Percentiles rank a stretch among this genome's conserved stretches.
Conservation (phyloP, 495 filamentous ascomycete genomes). For the Pyrenula massariospora region DNA sequence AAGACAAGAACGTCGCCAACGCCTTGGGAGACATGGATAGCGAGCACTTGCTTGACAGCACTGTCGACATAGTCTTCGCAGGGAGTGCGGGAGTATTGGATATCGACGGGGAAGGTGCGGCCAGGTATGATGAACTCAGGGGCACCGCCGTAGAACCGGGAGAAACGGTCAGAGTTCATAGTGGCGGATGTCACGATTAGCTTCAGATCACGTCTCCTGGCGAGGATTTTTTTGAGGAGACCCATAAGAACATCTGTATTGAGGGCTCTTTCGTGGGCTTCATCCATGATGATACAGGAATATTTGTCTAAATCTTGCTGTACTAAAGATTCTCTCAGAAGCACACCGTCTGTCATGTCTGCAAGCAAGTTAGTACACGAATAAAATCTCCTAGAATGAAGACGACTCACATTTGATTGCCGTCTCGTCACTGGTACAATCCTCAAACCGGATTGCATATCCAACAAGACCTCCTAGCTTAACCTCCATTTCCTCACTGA, state of each 20-base stretch:
- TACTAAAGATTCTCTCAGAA: conserved; percentile 84
- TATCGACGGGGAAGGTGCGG: conserved; percentile 92
- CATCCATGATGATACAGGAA: conserved; percentile 99
- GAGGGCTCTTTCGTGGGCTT: conserved; percentile 92
- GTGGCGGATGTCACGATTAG: conserved; percentile 97
- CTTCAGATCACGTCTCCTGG: conserved; percentile 82
- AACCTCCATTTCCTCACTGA: conserved; percentile 99
- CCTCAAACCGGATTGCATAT: conserved; percentile 98
- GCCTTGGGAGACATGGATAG: conserved; percentile 93
- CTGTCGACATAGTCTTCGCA: conserved; percentile 97
- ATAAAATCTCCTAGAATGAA: neutral
- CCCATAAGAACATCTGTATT: conserved; percentile 98
- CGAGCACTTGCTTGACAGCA: conserved; percentile 89
- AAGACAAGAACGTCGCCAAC: conserved; percentile 93
- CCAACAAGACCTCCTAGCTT: conserved; percentile 79
- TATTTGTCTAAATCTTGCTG: conserved; percentile 92
- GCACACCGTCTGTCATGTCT: conserved; percentile 96
- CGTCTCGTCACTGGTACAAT: conserved; percentile 91
- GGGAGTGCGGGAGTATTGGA: conserved; percentile 89
- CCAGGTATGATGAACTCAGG: conserved; percentile 96
- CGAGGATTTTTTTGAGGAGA: conserved; percentile 90
- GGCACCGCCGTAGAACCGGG: conserved; percentile 93
- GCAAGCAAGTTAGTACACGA: conserved; percentile 12
- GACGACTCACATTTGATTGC: conserved; percentile 71
- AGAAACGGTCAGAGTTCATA: conserved; percentile 96